Evolutionary conservation across 2,329 filamentous ascomycete genomes (phyloP), one percentile per base, ranked within the genome.

Genomic region (Aspergillus ochraceus): DNA sequence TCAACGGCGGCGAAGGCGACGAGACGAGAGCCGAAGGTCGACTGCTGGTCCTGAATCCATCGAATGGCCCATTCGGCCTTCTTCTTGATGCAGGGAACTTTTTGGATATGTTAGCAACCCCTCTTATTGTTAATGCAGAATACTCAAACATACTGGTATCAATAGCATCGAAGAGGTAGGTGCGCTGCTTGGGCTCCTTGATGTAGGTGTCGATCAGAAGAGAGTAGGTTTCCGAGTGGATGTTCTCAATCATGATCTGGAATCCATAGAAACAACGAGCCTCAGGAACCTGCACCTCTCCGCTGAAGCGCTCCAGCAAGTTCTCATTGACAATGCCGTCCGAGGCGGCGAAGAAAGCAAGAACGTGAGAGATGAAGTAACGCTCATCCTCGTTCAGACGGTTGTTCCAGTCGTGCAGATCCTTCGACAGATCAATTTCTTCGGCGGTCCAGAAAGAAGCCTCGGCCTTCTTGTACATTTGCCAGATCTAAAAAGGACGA

Each of bases 211-310:
- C 95, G 77, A 99, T 99, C 76, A 99, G 88, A 39, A 99, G 89
- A 20, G 94, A 98, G 86, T 99, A 99, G 57, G 95, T 99, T 84
- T 99, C 95, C 17, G 95, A 97, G 86, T 99, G 95, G 73, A 99
- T 97, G 83, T 99, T 99, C 86, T 99, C 95, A 91, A 99, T 98
- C 95, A 99, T 99, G 83, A 98, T 98, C 84, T 99, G 95, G 87
- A 99, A 99, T 66, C 95, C 95, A 79, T 99, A 99, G 86, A 99
- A 99, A 88, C 95, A 99, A 73, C 95, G 92, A 66, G 95, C 95
- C 82, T 99, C 95, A 11, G 95, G 94, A 60, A 98, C 88, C 82
- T 99, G 95, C 30, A 99, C 94, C 81, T 99, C 95, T 66, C 87
- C 89, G 73, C 91, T 96, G 88, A 99, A 99, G 65, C 95, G 91